Conservation (phyloP, 140 eudicot genomes). For the Ambrosia hybrid region DNA sequence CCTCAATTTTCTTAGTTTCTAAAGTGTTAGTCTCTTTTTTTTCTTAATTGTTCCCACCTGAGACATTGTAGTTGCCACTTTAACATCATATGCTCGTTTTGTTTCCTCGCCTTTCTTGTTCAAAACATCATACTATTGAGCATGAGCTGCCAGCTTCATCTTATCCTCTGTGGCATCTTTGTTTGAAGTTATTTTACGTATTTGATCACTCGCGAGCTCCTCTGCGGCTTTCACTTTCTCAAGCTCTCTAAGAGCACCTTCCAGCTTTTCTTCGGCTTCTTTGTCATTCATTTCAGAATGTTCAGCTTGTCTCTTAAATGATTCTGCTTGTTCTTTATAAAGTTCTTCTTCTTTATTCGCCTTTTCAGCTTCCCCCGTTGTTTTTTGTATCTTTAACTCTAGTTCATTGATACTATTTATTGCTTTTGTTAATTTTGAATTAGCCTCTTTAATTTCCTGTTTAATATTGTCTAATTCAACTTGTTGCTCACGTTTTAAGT, state of each 20-base stretch:
- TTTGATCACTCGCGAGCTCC: constrained; percentile 49
- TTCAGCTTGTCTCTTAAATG: constrained; percentile 45
- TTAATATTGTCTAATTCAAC: constrained; percentile 45
- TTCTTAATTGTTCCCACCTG: constrained; percentile 59
- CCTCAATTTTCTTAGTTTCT: constrained; percentile 50
- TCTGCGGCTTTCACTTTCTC: constrained; percentile 70
- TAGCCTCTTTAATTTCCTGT: constrained; percentile 47
- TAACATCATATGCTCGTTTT: constrained; percentile 45
- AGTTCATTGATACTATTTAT: constrained; percentile 36
- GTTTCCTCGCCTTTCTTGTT: constrained; percentile 53
- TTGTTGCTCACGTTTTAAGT: constrained; percentile 39
- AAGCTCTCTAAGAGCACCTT: constrained; percentile 44
- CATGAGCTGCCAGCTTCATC: constrained; percentile 57
- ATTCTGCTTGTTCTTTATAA: constrained; percentile 29
- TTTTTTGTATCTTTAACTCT: constrained; percentile 37
- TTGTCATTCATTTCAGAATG: constrained; percentile 19
- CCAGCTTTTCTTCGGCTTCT: constrained; percentile 50
- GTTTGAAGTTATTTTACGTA: constrained; percentile 28
- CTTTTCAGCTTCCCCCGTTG: constrained; percentile 40
- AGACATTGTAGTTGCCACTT: constrained; percentile 66
- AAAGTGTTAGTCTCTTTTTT: constrained; percentile 43
- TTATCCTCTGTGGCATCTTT: constrained; percentile 21
- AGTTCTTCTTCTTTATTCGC: constrained; percentile 49
- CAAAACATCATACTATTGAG: constrained; percentile 56
- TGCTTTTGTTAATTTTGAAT: constrained; percentile 32